Base-by-base conservation (phyloP, 2,329 filamentous ascomycete genomes). In the Pestalotiopsis sp. region DNA sequence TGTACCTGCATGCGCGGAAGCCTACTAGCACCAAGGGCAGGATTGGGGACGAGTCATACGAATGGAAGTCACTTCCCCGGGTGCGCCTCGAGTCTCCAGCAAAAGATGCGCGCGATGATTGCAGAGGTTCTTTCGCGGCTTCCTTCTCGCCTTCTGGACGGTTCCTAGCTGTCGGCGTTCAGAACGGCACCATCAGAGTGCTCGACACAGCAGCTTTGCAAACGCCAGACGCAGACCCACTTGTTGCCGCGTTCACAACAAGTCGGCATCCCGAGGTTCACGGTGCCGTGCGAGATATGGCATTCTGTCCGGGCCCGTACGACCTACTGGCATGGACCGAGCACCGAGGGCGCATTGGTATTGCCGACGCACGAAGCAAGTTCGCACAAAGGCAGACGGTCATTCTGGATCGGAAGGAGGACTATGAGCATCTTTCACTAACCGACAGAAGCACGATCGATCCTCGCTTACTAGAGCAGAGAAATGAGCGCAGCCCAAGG, bases 301-400 rank as follows among this genome's bases (percentile, higher is more conserved):
- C 92, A 1, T 99, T 99, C 77, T 94, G 93, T 4, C 95, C 95
- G 0, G 92, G 93, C 1, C 93, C 95, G 0, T 95, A 92, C 84
- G 95, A 98, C 77, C 87, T 99, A 20, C 83, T 99, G 55, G 92
- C 97, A 6, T 98, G 96, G 95, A 93, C 94, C 9, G 96, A 99
- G 79, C 93, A 97, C 74, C 91, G 93, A 71, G 92, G 91, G 3
- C 86, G 90, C 67, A 85, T 95, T 17, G 93, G 92, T 49, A 84
- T 95, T 52, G 91, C 91, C 4, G 93, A 96, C 78, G 81, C 93
- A 64, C 87, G 93, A 38, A 87, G 84, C 72, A 88, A 90, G 25
- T 90, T 93, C 70, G 83, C 86, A 61, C 85, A 88, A 65, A 89
- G 91, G 60, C 93, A 96, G 76, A 86, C 92, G 39, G 83, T 96